A percentile compares a stretch with the other conserved stretches of the same genome.
Evolutionary conservation across 164 flowering plant species (phyloP).

Genomic region (Brasenia schreberi): DNA sequence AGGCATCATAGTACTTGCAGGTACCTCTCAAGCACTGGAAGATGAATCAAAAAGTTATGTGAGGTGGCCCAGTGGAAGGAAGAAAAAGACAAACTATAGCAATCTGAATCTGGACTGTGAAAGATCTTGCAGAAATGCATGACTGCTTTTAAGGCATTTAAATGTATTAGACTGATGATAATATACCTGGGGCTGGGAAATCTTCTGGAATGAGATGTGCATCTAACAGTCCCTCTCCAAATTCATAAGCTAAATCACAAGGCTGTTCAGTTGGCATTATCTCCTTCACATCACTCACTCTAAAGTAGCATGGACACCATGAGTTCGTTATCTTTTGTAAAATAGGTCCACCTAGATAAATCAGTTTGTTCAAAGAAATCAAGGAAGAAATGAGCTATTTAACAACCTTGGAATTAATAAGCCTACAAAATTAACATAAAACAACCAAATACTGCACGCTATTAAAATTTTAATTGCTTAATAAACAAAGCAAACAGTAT

Average conservation of each 20-base stretch:
- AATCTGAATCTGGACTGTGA: too few relatives aligned
- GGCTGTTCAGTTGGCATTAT: constrained; percentile 81
- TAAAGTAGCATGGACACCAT: constrained; percentile 48
- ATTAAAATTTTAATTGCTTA: too few relatives aligned
- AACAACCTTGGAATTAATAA: too few relatives aligned
- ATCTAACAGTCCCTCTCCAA: constrained; percentile 60
- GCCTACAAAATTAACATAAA: neutral
- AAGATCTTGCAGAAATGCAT: too few relatives aligned
- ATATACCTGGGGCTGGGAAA: constrained; percentile 48
- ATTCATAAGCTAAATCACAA: constrained; percentile 68
- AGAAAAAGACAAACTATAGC: too few relatives aligned
- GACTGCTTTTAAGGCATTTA: too few relatives aligned
- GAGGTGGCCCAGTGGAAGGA: too few relatives aligned
- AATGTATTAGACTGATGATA: too few relatives aligned
- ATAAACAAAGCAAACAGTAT: neutral
- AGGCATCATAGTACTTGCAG: too few relatives aligned
- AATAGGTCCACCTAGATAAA: constrained; percentile 31
- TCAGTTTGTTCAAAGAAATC: neutral
- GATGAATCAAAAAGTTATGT: too few relatives aligned
- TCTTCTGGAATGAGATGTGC: constrained; percentile 43
- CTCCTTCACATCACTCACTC: constrained; percentile 35
- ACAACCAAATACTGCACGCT: neutral
- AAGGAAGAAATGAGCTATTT: neutral
- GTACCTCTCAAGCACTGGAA: too few relatives aligned
- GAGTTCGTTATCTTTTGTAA: constrained; percentile 25